A percentile compares a stretch with the other conserved stretches of the same genome.
Conservation (phyloP, 2,329 filamentous ascomycete species). For the Triangularia verruculosa region DNA sequence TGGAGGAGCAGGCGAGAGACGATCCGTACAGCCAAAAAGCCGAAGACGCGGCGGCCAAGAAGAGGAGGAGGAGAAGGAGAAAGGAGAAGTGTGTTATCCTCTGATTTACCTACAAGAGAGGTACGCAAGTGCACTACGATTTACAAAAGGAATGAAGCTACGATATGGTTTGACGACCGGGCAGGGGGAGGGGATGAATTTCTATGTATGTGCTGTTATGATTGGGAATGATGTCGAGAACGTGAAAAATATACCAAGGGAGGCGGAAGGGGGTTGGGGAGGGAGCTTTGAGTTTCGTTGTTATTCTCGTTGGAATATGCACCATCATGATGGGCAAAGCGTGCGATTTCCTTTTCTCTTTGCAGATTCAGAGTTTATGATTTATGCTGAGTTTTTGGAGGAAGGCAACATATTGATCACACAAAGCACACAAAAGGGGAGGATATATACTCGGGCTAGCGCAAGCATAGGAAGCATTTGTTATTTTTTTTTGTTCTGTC, state of each 20-base stretch:
- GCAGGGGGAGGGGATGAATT: too few species aligned
- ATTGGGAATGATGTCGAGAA: too few species aligned
- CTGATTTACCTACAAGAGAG: conserved; percentile 18
- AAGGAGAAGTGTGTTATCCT: conserved; percentile 27
- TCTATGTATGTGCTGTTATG: too few species aligned
- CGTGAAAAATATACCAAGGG: too few species aligned
- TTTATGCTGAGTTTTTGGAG: too few species aligned
- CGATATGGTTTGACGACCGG: too few species aligned
- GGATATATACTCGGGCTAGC: neutral
- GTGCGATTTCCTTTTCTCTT: too few species aligned
- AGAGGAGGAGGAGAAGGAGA: conserved; percentile 23
- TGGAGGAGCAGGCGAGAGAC: conserved; percentile 34
- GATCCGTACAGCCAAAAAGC: conserved; percentile 45
- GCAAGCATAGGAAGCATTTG: neutral
- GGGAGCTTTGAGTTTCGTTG: too few species aligned
- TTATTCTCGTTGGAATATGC: neutral
- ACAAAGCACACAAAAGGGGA: neutral
- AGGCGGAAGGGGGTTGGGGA: too few species aligned
- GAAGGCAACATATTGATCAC: neutral
- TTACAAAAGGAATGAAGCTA: neutral
- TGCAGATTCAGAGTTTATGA: too few species aligned
- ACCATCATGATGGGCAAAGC: neutral
- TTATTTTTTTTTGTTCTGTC: neutral
- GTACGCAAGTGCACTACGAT: too few species aligned
- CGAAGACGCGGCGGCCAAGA: conserved; percentile 26